These are phyloP conservation scores for Ascochyta clinopodiicola DNA, from an alignment of 2,329 filamentous ascomycete genomes.

Conservation along the genomic window DNA sequence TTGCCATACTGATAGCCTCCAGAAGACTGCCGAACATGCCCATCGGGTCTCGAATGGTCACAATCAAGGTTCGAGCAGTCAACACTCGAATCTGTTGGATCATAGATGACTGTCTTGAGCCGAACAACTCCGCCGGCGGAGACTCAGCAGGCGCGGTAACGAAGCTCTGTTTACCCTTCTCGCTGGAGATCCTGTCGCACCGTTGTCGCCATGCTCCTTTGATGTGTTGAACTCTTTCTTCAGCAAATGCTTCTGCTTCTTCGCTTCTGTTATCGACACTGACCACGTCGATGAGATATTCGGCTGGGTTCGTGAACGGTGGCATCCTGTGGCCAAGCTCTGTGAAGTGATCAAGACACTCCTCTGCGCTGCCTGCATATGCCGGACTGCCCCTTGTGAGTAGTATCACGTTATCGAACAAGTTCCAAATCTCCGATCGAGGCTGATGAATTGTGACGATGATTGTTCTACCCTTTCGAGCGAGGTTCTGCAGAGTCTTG, in stretches of 20 bases:
- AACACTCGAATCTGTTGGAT: slow-evolving; percentile 69
- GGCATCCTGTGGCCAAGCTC: slow-evolving; percentile 67
- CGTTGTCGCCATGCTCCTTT: slow-evolving; percentile 64
- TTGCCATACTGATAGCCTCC: slow-evolving; percentile 73
- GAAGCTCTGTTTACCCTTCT: slow-evolving; percentile 19
- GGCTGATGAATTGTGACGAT: slow-evolving; percentile 80
- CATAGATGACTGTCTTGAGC: slow-evolving; percentile 61
- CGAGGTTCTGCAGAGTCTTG: slow-evolving; percentile 71
- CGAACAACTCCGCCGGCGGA: slow-evolving; percentile 17
- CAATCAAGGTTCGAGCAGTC: slow-evolving; percentile 71
- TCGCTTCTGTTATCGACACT: slow-evolving; percentile 75
- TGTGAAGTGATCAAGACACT: slow-evolving; percentile 70
- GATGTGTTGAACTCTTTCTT: slow-evolving; percentile 65
- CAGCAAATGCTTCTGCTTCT: slow-evolving; percentile 68
- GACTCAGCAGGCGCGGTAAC: slow-evolving; percentile 1
- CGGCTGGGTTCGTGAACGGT: slow-evolving; percentile 77
- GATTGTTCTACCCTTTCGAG: slow-evolving; percentile 72
- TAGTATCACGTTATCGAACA: slow-evolving; percentile 76
- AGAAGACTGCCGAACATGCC: slow-evolving; percentile 74
- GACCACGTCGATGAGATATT: slow-evolving; percentile 76
- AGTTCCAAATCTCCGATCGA: slow-evolving; percentile 78
- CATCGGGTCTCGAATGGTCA: slow-evolving; percentile 78
- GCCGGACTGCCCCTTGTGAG: slow-evolving; percentile 71
- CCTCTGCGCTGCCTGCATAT: slow-evolving; percentile 67
- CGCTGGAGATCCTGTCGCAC: slow-evolving; percentile 14